Evolutionary conservation across 257 asterid species (phyloP), one percentile per base, ranked within the genome.

Genomic region (Solanum chilense): DNA sequence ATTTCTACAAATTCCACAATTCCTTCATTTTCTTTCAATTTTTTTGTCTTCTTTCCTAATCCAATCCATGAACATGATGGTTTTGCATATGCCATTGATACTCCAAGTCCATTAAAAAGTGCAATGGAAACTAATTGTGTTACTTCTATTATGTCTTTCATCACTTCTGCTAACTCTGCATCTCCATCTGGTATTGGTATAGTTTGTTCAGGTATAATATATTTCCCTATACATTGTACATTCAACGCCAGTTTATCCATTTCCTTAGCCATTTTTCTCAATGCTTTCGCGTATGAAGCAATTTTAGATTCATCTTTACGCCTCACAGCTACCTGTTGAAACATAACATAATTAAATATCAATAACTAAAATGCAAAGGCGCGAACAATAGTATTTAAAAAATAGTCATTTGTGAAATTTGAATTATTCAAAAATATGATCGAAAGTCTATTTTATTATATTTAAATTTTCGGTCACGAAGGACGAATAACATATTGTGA

Each of bases 231-330:
- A 27, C 90, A 84, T 3, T 80, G 88, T 13, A 92, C 66, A 47
- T 82, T 42, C 0, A 89, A 74, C 0, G 88, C 89, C 3, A 96
- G 92, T 16, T 86, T 94, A 0, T 93, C 89, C 81, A 94, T 93
- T 73, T 96, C 96, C 91, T 93, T 94, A 1, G 91, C 92, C 70
- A 92, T 87, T 86, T 90, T 94, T 87, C 62, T 91, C 52, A 94
- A 85, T 47, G 83, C 89, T 86, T 92, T 96, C 39, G 86, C 66
- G 20, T 90, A 89, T 56, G 71, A 86, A 16, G 78, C 91, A 80
- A 91, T 83, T 85, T 87, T 89, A 0, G 62, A 20, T 70, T 89
- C 92, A 35, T 94, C 98, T 87, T 86, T 95, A 20, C 93, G 92
- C 71, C 98, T 89, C 21, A 93, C 77, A 16, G 93, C 95, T 41